Conservation (phyloP, 306 rosid genomes). For the Cucurbita moschata region DNA sequence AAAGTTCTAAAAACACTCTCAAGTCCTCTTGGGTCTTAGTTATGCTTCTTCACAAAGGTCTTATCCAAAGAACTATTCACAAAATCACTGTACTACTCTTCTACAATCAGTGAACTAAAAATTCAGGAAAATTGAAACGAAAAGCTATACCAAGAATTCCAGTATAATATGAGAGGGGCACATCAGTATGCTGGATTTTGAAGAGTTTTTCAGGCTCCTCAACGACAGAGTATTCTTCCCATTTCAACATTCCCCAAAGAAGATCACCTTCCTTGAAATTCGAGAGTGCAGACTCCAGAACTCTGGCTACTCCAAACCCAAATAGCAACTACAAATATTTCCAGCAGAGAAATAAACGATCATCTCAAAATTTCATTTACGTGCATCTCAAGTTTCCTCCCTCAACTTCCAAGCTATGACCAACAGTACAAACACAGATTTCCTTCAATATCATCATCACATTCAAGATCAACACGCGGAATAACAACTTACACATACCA, state of each 20-base stretch:
- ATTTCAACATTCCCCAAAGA: constrained; percentile 47
- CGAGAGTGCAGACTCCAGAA: constrained; percentile 40
- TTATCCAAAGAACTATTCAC: background rate
- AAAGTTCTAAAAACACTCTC: background rate
- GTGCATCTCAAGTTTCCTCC: background rate
- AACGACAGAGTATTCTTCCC: constrained; percentile 50
- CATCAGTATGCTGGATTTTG: constrained; percentile 39
- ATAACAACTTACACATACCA: background rate
- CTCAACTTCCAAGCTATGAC: background rate
- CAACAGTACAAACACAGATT: background rate
- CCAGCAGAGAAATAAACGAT: background rate
- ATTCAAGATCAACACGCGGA: background rate
- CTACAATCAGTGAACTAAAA: background rate
- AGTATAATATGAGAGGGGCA: constrained; percentile 51
- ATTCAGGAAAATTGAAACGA: background rate
- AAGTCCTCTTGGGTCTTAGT: background rate
- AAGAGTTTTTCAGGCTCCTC: constrained; percentile 17
- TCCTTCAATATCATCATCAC: background rate
- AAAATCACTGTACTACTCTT: background rate
- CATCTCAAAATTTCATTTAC: background rate
- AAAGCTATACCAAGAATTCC: constrained; percentile 43
- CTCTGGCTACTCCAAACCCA: constrained; percentile 40
- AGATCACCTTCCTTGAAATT: constrained; percentile 35
- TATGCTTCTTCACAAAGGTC: background rate
- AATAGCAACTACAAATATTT: constrained; percentile 20